Evolutionary conservation across 495 filamentous ascomycete genomes (phyloP), one percentile per base, ranked within the genome.

Genomic region (Penicillium angulare): DNA sequence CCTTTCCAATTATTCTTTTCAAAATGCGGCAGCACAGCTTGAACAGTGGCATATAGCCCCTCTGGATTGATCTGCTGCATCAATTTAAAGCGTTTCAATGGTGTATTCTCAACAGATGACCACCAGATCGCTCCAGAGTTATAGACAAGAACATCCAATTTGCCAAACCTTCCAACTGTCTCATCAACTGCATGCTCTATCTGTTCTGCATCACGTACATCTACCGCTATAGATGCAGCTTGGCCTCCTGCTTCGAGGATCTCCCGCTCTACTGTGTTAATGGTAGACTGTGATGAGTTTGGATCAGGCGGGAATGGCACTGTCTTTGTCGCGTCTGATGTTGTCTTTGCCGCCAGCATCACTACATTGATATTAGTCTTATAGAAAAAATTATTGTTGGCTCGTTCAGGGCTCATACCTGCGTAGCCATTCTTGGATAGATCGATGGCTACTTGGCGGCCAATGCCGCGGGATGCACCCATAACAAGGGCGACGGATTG

Each of bases 51-150:
- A 55, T 77, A 77, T 5, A 77, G 41, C 0, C 90, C 89, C 52
- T 91, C 86, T 0, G 82, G 78, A 51, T 95, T 95, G 51, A 95
- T 82, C 18, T 77, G 74, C 65, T 93, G 88, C 86, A 95, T 86
- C 16, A 95, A 77, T 58, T 82, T 82, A 71, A 90, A 95, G 7
- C 89, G 79, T 65, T 87, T 88, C 57, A 85, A 73, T 1, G 90
- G 88, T 5, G 89, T 95, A 27, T 78, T 75, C 39, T 82, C 78
- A 2, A 95, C 81, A 27, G 86, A 80, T 0, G 85, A 79, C 90
- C 90, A 95, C 84, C 85, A 92, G 49, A 95, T 92, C 0, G 90
- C 89, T 20, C 90, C 89, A 0, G 86, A 84, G 65, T 95, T 95
- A 73, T 93, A 92, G 43, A 95, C 64, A 2, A 93, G 65, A 0